Percentiles rank a stretch among this genome's conserved stretches.
phyloP scores from a whole-genome alignment of 768 basidiomycete genomes.

The Strobilomyces echinocephalus region DNA sequence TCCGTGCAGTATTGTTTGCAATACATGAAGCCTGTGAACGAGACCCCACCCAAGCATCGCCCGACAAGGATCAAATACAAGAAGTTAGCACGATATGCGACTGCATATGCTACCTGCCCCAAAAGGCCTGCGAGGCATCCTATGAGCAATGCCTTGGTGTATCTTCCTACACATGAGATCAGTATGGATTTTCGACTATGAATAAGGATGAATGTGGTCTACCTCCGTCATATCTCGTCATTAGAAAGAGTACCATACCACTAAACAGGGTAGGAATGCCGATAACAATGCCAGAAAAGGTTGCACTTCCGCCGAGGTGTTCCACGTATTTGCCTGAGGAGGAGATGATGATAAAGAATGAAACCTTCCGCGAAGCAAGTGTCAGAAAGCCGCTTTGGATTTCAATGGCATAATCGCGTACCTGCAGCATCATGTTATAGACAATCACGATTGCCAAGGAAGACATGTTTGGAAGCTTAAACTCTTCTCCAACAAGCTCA shows the following conservation, averaged over 20 bases:
- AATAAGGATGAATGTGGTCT: conserved; percentile 1
- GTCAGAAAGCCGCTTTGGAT: background rate
- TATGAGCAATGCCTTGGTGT: conserved; percentile 50
- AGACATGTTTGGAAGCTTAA: conserved; percentile 44
- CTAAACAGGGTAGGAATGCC: conserved; percentile 65
- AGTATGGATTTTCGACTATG: background rate
- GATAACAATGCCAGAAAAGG: conserved; percentile 62
- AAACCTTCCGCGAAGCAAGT: conserved; percentile 37
- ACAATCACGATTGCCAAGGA: conserved; percentile 44
- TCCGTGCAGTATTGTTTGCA: conserved; percentile 65
- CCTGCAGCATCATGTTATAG: conserved; percentile 44
- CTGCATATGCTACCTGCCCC: conserved; percentile 56
- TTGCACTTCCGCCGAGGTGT: conserved; percentile 60
- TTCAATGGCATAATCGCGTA: conserved; percentile 13
- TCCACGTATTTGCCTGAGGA: conserved; percentile 61
- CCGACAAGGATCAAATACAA: conserved; percentile 69
- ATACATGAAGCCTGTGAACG: conserved; percentile 65
- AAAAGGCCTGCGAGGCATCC: conserved; percentile 48
- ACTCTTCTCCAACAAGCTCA: conserved; percentile 29
- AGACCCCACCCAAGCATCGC: conserved; percentile 58
- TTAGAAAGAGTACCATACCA: conserved; percentile 52
- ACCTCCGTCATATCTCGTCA: conserved; percentile 57
- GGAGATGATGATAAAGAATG: conserved; percentile 67
- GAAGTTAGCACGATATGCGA: conserved; percentile 54
- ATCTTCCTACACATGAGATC: conserved; percentile 41